phyloP scores from a whole-genome alignment of 2,329 filamentous ascomycete species.

The Bipolaris oryzae region DNA sequence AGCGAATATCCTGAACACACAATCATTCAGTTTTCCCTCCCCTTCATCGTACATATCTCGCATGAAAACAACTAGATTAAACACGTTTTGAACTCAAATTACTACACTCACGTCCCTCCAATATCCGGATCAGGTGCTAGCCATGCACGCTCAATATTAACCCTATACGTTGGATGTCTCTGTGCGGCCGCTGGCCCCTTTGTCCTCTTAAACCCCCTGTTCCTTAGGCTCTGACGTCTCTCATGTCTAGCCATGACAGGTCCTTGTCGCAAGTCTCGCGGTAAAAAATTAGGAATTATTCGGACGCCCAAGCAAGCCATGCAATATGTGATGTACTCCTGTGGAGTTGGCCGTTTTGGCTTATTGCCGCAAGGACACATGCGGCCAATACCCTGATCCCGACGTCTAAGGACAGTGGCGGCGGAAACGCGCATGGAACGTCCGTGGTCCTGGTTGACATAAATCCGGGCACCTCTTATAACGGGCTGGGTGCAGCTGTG shows the following conservation, averaged over 20 bases:
- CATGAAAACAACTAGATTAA: too few species aligned
- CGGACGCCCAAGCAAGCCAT: background rate
- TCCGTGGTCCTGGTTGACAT: background rate
- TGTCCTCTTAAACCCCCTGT: background rate
- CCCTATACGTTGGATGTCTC: background rate
- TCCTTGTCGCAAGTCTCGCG: background rate
- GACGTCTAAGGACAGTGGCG: background rate
- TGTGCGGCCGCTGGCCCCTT: background rate
- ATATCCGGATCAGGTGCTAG: background rate
- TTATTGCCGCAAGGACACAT: conserved; percentile 2
- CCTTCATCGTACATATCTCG: background rate
- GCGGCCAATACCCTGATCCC: background rate
- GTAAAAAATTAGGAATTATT: background rate
- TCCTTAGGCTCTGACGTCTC: background rate
- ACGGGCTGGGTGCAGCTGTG: background rate
- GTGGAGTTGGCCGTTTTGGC: background rate
- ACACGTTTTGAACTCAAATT: background rate
- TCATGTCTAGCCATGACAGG: background rate
- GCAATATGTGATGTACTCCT: conserved; percentile 3
- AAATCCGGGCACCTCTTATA: background rate
- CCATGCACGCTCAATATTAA: conserved; percentile 3
- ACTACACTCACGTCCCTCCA: background rate
- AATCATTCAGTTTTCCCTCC: background rate
- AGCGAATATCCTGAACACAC: background rate
- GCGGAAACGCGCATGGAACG: background rate